phyloP scores from a whole-genome alignment of 1,139 yeast genomes.

The Geotrichum carabidarum region DNA sequence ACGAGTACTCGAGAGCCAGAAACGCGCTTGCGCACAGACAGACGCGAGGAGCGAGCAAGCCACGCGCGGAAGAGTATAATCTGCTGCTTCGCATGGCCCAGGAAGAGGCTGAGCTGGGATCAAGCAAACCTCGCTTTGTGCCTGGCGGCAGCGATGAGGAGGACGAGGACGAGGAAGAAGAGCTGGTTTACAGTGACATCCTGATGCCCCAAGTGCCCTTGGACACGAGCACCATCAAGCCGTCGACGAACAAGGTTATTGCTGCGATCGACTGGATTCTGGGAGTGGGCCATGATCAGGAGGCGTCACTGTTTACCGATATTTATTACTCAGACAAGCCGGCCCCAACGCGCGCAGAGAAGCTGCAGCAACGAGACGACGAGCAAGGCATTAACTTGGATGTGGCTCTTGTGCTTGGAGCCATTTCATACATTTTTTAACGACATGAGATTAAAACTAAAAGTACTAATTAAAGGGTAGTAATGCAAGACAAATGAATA shows the following conservation, averaged over 20 bases:
- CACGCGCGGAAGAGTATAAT: constrained; percentile 13
- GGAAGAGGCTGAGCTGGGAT: neutral
- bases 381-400: constrained; percentile 20
- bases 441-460: neutral
- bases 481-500: no score
- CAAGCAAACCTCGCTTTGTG: neutral
- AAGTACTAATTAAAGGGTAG: neutral
- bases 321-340: neutral
- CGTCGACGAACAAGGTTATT: constrained; percentile 24
- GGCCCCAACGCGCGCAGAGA: constrained; percentile 1
- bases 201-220: neutral
- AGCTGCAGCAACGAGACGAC: constrained; percentile 11
- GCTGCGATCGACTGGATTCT: constrained; percentile 31
- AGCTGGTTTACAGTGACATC: neutral
- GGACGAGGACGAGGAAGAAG: neutral
- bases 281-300: constrained; percentile 25
- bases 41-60: neutral
- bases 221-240: constrained; percentile 6
- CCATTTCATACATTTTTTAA: constrained; percentile 5
- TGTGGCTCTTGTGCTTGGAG: constrained; percentile 16
- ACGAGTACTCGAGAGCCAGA: constrained; percentile 4
- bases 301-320: neutral
- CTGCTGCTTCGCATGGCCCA: no score
- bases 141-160: constrained; percentile 3
- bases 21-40: neutral